Percentiles rank a stretch among this genome's conserved stretches.
phyloP scores from a whole-genome alignment of 257 asterid species.

The Fraxinus americana region DNA sequence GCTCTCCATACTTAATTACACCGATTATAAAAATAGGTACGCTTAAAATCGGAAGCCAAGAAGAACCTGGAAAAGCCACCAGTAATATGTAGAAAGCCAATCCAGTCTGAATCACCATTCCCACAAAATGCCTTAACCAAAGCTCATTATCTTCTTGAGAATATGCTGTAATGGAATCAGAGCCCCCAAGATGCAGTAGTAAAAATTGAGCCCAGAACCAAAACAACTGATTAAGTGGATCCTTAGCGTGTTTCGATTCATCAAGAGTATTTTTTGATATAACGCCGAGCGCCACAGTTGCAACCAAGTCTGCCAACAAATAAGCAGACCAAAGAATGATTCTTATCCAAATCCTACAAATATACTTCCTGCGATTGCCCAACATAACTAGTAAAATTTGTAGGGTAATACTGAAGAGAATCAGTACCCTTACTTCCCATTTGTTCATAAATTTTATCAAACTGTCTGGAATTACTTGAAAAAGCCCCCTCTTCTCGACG shows the following conservation, averaged over 20 bases:
- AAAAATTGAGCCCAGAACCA: conserved; percentile 63
- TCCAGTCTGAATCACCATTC: conserved; percentile 40
- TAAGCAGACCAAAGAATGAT: too few relatives aligned
- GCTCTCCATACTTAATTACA: conserved; percentile 46
- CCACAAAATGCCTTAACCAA: conserved; percentile 55
- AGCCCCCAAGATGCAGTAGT: conserved; percentile 58
- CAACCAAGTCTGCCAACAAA: too few relatives aligned
- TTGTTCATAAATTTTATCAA: too few relatives aligned
- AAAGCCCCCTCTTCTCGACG: conserved; percentile 39
- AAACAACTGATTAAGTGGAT: conserved; percentile 26
- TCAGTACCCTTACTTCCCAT: too few relatives aligned
- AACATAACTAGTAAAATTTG: too few relatives aligned
- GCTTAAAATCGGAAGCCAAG: conserved; percentile 37
- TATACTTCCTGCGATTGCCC: too few relatives aligned
- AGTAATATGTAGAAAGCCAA: conserved; percentile 41
- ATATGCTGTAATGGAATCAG: too few relatives aligned
- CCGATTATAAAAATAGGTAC: conserved; percentile 33
- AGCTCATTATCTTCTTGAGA: too few relatives aligned
- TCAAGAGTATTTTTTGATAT: conserved; percentile 44
- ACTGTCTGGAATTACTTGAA: too few relatives aligned
- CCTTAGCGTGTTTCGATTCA: neutral
- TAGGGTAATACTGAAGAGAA: too few relatives aligned
- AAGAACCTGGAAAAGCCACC: conserved; percentile 37
- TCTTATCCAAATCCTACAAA: too few relatives aligned
- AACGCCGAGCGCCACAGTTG: conserved; percentile 49